Conservation (phyloP, 768 basidiomycete species). For the Jaapia argillacea region DNA sequence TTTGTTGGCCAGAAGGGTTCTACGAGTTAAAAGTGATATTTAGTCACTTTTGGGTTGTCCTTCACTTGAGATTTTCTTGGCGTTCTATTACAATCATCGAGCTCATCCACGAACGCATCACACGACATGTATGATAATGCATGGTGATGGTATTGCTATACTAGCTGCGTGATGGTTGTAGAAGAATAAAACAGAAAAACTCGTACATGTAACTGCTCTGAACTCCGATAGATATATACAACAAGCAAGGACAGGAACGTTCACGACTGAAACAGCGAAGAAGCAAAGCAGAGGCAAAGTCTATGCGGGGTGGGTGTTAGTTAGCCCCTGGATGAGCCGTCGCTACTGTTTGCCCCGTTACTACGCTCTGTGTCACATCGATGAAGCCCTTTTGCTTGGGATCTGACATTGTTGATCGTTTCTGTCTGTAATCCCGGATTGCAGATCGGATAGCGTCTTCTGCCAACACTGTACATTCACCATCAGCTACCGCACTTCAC, state of each 20-base stretch:
- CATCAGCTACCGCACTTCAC: conserved; percentile 3
- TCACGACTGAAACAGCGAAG: no score
- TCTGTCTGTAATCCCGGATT: conserved; percentile 90
- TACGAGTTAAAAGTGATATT: conserved; percentile 2
- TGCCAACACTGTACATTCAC: conserved; percentile 62
- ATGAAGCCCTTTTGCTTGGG: conserved; percentile 56
- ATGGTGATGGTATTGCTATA: no score
- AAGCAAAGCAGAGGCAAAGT: neutral
- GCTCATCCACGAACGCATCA: no score
- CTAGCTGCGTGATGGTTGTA: neutral
- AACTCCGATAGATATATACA: neutral
- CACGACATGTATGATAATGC: no score
- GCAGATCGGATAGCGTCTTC: conserved; percentile 99
- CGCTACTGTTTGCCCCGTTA: conserved; percentile 43
- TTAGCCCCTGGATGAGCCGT: conserved; percentile 33
- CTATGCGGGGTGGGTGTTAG: no score
- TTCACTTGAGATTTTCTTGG: no score
- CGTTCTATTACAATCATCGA: no score
- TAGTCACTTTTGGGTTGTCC: no score
- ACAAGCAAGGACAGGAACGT: no score
- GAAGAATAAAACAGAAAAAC: neutral
- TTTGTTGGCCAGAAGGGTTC: conserved; percentile 54
- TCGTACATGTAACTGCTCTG: neutral
- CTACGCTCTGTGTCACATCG: conserved; percentile 52
- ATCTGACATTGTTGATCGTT: conserved; percentile 47